Conservation (phyloP, 1,139 yeast species). For the Lodderomyces jiufengensis region DNA sequence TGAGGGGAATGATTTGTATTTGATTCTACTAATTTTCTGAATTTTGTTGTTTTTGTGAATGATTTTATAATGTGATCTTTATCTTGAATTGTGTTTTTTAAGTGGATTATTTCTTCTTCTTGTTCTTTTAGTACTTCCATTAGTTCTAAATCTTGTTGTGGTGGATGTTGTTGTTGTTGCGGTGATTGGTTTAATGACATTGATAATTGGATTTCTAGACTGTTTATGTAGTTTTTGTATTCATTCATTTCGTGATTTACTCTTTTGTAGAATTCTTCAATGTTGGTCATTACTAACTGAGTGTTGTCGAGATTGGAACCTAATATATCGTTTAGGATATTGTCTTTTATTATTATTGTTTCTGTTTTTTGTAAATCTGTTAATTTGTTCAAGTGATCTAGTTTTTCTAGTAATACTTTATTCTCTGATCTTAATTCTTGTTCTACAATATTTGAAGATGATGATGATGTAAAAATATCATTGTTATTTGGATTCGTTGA, state of each 20-base stretch:
- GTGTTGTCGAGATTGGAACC: slow-evolving; percentile 31
- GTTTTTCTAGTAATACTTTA: slow-evolving; percentile 54
- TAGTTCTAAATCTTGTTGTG: not conserved
- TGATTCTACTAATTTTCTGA: slow-evolving; percentile 46
- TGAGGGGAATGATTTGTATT: slow-evolving; percentile 3
- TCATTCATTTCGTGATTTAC: slow-evolving; percentile 55
- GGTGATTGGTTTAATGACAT: slow-evolving; percentile 17
- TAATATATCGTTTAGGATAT: slow-evolving; percentile 49
- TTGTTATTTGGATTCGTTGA: not conserved
- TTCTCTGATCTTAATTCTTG: slow-evolving; percentile 53
- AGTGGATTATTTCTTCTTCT: slow-evolving; percentile 65
- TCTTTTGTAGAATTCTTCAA: slow-evolving; percentile 46
- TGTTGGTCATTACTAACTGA: slow-evolving; percentile 40
- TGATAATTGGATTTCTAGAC: slow-evolving; percentile 51
- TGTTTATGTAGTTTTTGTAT: slow-evolving; percentile 57
- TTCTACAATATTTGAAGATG: not conserved
- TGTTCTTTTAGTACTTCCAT: slow-evolving; percentile 47
- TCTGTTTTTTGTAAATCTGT: slow-evolving; percentile 58
- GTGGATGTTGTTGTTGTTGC: not conserved
- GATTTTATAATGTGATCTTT: slow-evolving; percentile 81
- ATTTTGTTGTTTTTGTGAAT: slow-evolving; percentile 55
- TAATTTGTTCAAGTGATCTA: slow-evolving; percentile 65
- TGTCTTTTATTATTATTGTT: slow-evolving; percentile 51
- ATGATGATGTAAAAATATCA: slow-evolving; percentile 3
- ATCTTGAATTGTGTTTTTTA: slow-evolving; percentile 56